Base-by-base conservation (phyloP, 495 filamentous ascomycete genomes). In the Podospora tetraspora region DNA sequence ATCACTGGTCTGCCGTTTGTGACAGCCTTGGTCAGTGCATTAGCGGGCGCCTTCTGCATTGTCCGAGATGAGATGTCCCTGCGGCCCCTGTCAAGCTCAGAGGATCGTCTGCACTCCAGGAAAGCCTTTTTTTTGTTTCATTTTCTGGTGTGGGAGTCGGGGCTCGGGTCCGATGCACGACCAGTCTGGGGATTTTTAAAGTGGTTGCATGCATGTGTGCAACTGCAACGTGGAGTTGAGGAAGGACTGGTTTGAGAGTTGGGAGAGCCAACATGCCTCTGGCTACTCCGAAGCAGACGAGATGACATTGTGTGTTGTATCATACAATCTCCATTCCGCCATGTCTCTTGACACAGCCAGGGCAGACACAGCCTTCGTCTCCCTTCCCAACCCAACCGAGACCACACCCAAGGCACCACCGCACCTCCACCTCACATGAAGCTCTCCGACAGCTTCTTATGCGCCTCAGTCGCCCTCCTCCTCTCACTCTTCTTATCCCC, bases 21-120 rank as follows among this genome's bases (percentile, higher is more conserved):
- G 74, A 68, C 67, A 61, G 63, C 57, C 68, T 24, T 58, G 60
- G 70, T 43, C 29, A 63, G 62, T 75, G 72, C 74, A 76, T 76
- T 76, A 74, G 74, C 57, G 70, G 64, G 68, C 57, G 52, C 66
- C 66, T 59, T 52, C 34, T 66, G 71, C 71, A 69, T 64, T 67
- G 62, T 66, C 68, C 61, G 68, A 73, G 60, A 72, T 75, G 71
- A 72, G 63, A 73, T 69, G 63, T 65, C 32, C 62, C 63, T 58
- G 13, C 43, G 11, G 34, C 22, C 56, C 58, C 23, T 62, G 57
- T 60, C 61, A 4, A 37, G 29, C 63, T 57, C 32, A 23, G 32
- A 56, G 34, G 62, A 21, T 64, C 43, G 37, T 16, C 21, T 52
- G 57, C 64, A 58, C 57, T 57, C 64, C 64, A 66, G 57, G 57